Percentiles rank a stretch among this genome's conserved stretches.
Conservation (phyloP, 169 alveolate species). For the Plasmodium sp. region DNA sequence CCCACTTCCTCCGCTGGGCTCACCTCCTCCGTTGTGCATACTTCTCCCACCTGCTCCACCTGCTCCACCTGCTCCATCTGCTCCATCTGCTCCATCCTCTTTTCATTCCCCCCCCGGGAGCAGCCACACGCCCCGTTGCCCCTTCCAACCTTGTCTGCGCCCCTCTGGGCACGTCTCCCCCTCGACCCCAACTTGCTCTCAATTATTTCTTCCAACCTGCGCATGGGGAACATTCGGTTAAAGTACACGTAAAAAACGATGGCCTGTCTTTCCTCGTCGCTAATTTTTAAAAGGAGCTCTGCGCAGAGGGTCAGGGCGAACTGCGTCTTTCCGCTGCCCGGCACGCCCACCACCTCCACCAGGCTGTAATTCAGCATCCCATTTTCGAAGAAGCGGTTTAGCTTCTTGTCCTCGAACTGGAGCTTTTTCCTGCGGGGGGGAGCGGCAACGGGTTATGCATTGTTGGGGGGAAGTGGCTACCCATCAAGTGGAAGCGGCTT, state of each 20-base stretch:
- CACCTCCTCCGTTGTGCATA: background rate
- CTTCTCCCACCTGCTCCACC: background rate
- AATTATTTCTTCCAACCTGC: slow-evolving; percentile 12
- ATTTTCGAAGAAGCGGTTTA: slow-evolving; percentile 48
- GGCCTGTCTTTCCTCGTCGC: slow-evolving; percentile 1
- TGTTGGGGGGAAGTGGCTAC: background rate
- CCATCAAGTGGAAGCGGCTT: background rate
- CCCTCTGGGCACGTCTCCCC: background rate
- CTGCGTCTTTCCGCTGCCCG: slow-evolving; percentile 63
- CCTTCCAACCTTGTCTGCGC: background rate
- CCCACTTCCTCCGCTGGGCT: background rate
- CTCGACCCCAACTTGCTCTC: background rate
- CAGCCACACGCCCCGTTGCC: background rate
- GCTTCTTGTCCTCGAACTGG: slow-evolving; percentile 26
- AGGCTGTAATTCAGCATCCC: slow-evolving; percentile 42
- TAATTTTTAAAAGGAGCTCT: slow-evolving; percentile 26
- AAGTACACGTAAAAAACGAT: slow-evolving; percentile 48
- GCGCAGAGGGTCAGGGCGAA: slow-evolving; percentile 53
- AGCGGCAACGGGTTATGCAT: background rate
- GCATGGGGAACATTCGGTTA: slow-evolving; percentile 48
- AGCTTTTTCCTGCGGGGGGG: slow-evolving; percentile 17
- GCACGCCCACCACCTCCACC: slow-evolving; percentile 30
- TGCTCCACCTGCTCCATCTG: background rate
- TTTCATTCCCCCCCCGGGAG: background rate
- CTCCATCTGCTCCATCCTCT: background rate